Evolutionary conservation across 306 rosid genomes (phyloP), one percentile per base, ranked within the genome.

Genomic region (Senna siamea): DNA sequence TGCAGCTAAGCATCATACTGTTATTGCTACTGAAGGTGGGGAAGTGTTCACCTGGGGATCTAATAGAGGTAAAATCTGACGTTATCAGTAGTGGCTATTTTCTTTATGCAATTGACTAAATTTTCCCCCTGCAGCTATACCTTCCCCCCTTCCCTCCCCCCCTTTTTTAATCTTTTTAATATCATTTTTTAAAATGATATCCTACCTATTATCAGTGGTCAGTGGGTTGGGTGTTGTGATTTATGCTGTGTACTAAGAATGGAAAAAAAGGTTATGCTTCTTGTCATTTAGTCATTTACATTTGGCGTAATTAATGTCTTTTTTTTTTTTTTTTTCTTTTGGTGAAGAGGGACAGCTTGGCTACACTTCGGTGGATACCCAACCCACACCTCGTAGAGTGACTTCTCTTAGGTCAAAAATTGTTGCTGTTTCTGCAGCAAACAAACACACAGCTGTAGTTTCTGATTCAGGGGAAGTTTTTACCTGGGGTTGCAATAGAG

Each of bases 11-110:
- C 99, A 94, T 87, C 99, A 94, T 88, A 94, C 93, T 2, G 90
- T 88, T 47, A 75, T 88, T 83, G 90, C 97, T 79, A 88, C 97
- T 15, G 96, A 94, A 79, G 87, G 95, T 51, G 97, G 99, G 79
- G 97, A 94, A 69, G 96, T 94, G 66, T 91, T 91, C 93, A 87
- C 97, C 38, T 94, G 98, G 98, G 98, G 98, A 72, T 94, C 98
- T 78, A 94, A 94, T 81, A 87, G 97, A 94, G 98, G 98, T 94
- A 94, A 86, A 85, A 66, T 44, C 23, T 76, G 54, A 10, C 40
- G 62, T 72, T 51, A 2, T 58, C 38, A 52, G 59, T 65, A 54
- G 67, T 35, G 62, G 61, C 61, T 70, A 55, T 59, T 59, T 12
- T 14, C 52, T 35, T 12, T 20, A 69, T 78, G 41, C 59, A 64